Conservation (phyloP, 176 grass and related monocot species). For the Calamus simplicifolius region DNA sequence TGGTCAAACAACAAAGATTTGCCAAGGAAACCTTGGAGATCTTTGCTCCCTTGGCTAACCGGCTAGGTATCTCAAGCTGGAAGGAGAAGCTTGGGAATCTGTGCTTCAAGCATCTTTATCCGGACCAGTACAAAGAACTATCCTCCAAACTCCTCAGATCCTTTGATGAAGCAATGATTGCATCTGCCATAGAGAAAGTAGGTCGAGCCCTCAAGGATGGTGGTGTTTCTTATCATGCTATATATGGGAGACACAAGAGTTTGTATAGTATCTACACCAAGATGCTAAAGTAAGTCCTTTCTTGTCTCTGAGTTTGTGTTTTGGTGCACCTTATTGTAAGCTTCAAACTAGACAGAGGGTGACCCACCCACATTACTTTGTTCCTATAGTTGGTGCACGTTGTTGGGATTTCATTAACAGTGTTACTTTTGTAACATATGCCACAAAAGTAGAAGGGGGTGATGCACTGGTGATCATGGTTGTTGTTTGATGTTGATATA, state of each 20-base stretch:
- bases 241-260: constrained; percentile 69
- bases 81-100: constrained; percentile 79
- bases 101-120: constrained; percentile 64
- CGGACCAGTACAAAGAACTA: constrained; percentile 44
- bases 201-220: constrained; percentile 57
- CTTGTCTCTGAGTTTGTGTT: neutral
- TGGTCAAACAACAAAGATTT: constrained; percentile 53
- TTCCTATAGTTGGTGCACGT: too few relatives aligned
- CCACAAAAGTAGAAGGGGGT: too few relatives aligned
- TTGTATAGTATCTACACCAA: constrained; percentile 83
- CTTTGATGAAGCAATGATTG: constrained; percentile 59
- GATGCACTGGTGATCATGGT: too few relatives aligned
- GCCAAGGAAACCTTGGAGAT: constrained; percentile 72
- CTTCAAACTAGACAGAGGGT: too few relatives aligned
- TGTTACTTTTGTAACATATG: too few relatives aligned
- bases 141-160: constrained; percentile 43
- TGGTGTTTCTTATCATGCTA: constrained; percentile 43
- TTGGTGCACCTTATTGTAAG: too few relatives aligned
- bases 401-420: too few relatives aligned
- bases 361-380: too few relatives aligned
- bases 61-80: constrained; percentile 22
- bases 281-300: constrained; percentile 50
- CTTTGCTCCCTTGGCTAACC: constrained; percentile 37
- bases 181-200: constrained; percentile 46
- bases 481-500: too few relatives aligned